A percentile compares a stretch with the other conserved stretches of the same genome.
Evolutionary conservation across 2,329 filamentous ascomycete genomes (phyloP).

Genomic region (Diplodia corticola): DNA sequence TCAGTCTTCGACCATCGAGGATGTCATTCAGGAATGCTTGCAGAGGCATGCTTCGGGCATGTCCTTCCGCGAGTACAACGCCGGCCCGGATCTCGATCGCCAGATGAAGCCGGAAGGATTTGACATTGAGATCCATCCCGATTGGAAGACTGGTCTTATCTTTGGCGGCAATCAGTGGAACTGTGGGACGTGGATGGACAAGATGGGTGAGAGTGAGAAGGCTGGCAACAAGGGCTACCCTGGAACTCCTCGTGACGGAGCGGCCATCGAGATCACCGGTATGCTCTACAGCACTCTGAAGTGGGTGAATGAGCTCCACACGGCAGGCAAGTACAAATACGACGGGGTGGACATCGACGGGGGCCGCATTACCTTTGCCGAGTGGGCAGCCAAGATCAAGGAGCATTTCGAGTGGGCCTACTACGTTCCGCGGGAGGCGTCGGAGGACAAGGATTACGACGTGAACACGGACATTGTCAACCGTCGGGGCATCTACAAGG

Average conservation of each 20-base stretch:
- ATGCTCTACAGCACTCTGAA: slow-evolving; percentile 84
- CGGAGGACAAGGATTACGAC: slow-evolving; percentile 75
- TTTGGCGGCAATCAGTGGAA: slow-evolving; percentile 94
- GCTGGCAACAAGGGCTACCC: slow-evolving; percentile 91
- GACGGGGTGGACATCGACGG: slow-evolving; percentile 68
- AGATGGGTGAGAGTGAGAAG: slow-evolving; percentile 97
- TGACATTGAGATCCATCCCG: slow-evolving; percentile 84
- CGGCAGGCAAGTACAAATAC: slow-evolving; percentile 70
- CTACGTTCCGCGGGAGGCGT: slow-evolving; percentile 71
- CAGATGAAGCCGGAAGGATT: slow-evolving; percentile 95
- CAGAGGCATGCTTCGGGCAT: slow-evolving; percentile 89
- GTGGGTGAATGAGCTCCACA: slow-evolving; percentile 72
- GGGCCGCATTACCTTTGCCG: slow-evolving; percentile 66
- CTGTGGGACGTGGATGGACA: slow-evolving; percentile 99
- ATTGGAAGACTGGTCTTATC: slow-evolving; percentile 88
- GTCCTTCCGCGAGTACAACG: slow-evolving; percentile 92
- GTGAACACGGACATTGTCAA: slow-evolving; percentile 79
- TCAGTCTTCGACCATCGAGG: slow-evolving; percentile 75
- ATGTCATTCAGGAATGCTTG: slow-evolving; percentile 89
- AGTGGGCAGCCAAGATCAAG: slow-evolving; percentile 81
- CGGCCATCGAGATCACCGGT: slow-evolving; percentile 92
- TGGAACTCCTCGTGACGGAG: slow-evolving; percentile 94
- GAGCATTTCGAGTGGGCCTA: slow-evolving; percentile 89
- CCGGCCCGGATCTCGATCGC: slow-evolving; percentile 80
- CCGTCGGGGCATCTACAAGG: slow-evolving; percentile 96